These are phyloP conservation scores for Helminthosporium solani DNA, from an alignment of 2,329 filamentous ascomycete species.

Conservation along the genomic window DNA sequence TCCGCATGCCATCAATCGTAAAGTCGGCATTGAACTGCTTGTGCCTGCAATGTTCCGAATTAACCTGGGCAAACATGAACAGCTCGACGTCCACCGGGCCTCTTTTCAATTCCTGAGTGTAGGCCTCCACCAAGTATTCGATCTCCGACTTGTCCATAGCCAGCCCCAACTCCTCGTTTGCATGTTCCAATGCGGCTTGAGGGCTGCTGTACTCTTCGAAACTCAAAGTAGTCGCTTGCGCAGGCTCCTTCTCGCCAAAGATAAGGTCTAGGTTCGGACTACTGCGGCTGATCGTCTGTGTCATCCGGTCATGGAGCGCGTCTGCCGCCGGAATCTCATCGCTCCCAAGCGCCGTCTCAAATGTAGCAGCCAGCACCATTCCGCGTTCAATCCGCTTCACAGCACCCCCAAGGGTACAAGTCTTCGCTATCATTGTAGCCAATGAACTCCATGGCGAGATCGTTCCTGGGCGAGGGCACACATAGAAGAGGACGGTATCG, in stretches of 20 bases:
- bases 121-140: constrained; percentile 87
- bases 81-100: constrained; percentile 87
- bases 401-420: constrained; percentile 75
- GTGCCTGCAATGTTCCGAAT: constrained; percentile 87
- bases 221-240: constrained; percentile 71
- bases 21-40: constrained; percentile 98
- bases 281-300: constrained; percentile 70
- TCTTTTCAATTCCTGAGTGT: constrained; percentile 63
- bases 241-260: constrained; percentile 70
- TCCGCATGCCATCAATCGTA: constrained; percentile 84
- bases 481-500: constrained; percentile 63
- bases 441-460: constrained; percentile 98
- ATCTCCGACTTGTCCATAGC: constrained; percentile 88
- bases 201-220: constrained; percentile 66
- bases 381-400: constrained; percentile 83
- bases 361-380: constrained; percentile 68
- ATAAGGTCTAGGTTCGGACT: constrained; percentile 71
- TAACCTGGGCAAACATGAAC: constrained; percentile 99
- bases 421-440: constrained; percentile 88
- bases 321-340: constrained; percentile 64
- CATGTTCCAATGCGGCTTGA: constrained; percentile 71
- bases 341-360: constrained; percentile 55
- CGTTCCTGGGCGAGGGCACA: constrained; percentile 75
- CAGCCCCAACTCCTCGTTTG: constrained; percentile 81
- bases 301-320: constrained; percentile 90